Conservation (phyloP, 2,329 filamentous ascomycete species). For the Ophiocordyceps polyrhachis-furcata region DNA sequence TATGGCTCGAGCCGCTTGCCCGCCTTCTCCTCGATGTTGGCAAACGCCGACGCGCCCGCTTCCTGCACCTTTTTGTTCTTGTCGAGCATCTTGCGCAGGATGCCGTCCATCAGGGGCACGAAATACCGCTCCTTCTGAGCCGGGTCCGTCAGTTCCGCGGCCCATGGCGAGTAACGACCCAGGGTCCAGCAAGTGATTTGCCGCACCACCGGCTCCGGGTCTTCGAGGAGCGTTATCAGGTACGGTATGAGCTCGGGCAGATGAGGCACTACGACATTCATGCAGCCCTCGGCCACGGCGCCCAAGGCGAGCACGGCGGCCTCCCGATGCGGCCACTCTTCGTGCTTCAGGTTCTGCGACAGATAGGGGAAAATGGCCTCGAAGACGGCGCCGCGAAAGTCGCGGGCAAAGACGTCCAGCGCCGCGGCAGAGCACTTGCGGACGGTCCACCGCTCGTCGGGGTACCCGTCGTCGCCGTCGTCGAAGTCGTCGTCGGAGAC, state of each 20-base stretch:
- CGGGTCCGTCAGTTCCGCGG: slow-evolving; percentile 51
- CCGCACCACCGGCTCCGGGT: slow-evolving; percentile 74
- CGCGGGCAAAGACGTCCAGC: slow-evolving; percentile 79
- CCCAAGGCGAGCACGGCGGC: slow-evolving; percentile 87
- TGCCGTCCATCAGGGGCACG: slow-evolving; percentile 92
- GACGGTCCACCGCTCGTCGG: slow-evolving; percentile 86
- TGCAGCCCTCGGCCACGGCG: slow-evolving; percentile 86
- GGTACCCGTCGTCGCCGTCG: slow-evolving; percentile 59
- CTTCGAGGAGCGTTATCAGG: slow-evolving; percentile 67
- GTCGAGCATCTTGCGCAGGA: slow-evolving; percentile 86
- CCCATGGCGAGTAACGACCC: slow-evolving; percentile 85
- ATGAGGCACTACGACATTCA: slow-evolving; percentile 76
- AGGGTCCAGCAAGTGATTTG: slow-evolving; percentile 98
- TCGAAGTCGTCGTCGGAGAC: slow-evolving; percentile 52
- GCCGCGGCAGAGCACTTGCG: slow-evolving; percentile 94
- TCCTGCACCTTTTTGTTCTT: slow-evolving; percentile 97
- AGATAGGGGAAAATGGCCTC: slow-evolving; percentile 83
- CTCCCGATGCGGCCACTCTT: slow-evolving; percentile 82
- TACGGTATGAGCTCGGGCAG: slow-evolving; percentile 82
- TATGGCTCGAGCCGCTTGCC: slow-evolving; percentile 67
- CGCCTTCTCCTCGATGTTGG: slow-evolving; percentile 86
- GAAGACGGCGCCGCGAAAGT: slow-evolving; percentile 79
- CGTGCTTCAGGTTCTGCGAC: slow-evolving; percentile 70
- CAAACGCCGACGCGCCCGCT: slow-evolving; percentile 87
- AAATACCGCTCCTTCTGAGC: slow-evolving; percentile 61